Base-by-base conservation (phyloP, 2,329 filamentous ascomycete genomes). In the Epicoccum sorghinum region DNA sequence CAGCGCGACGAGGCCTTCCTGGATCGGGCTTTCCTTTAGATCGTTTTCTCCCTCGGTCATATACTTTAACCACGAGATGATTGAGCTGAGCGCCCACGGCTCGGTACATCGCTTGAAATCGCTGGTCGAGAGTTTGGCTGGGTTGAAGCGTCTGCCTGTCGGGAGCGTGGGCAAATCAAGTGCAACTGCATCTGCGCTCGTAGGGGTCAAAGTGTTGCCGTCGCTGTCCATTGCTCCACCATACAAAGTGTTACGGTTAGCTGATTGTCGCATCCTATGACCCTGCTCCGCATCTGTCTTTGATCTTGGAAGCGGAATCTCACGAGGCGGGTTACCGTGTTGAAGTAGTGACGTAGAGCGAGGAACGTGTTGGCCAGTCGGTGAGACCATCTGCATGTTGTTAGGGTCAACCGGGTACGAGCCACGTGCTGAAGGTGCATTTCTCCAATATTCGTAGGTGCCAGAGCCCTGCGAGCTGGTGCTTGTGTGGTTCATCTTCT, bases 11-110 rank as follows among this genome's bases (percentile, higher is more conserved):
- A 99, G 82, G 2, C 91, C 93, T 63, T 98, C 93, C 54, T 91
- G 88, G 46, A 99, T 87, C 1, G 89, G 88, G 68, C 91, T 90
- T 69, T 89, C 86, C 70, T 89, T 92, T 41, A 99, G 78, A 73
- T 99, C 92, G 9, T 88, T 86, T 69, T 97, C 93, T 35, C 93
- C 93, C 64, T 97, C 93, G 13, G 91, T 91, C 84, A 98, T 89
- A 52, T 89, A 87, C 55, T 89, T 88, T 55, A 98, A 82, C 95
- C 95, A 99, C 1, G 83, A 78, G 36, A 93, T 86, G 56, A 99
- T 86, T n/a, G 87, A 85, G 73, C 91, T 96, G 42, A 99, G 79
- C 1, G 93, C 92, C 95, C 95, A 99, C 1, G 95, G 95, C 74
- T 97, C 91, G 2, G 81, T 75, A 68, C 95, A 99, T 68, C 86